Base-by-base conservation (phyloP, 345 rosid genomes). In the Eucalyptus pauciflora region DNA sequence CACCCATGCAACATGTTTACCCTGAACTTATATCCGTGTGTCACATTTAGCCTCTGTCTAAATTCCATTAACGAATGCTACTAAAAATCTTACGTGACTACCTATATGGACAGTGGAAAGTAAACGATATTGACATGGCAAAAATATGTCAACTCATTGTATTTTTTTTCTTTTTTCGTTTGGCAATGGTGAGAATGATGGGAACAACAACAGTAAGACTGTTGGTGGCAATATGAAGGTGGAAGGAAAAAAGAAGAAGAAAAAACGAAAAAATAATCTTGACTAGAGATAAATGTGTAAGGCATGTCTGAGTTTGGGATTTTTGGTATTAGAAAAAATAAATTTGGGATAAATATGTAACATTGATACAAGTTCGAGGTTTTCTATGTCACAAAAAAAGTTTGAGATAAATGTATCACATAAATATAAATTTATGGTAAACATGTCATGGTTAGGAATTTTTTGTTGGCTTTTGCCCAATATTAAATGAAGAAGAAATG, bases 1-100 rank as follows among this genome's bases (percentile, higher is more conserved):
- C 5, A 22, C 27, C 5, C 0, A 22, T 56, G 11, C 4, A 17
- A 0, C 29, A 22, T 1, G 0, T 24, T 56, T 24, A 22, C 3
- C 62, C 0, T 10, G 8, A 56, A 56, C 12, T 56, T 56, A 22
- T 9, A 7, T 0, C 2, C 10, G 10, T 52, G 0, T 18, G 10
- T 52, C 56, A 7, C 10, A 52, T 52, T 52, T 52, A 52, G 4
- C 24, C 0, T 52, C 2, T 7, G 4, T 52, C 56, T 52, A 52
- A n/a, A 52, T 52, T 52, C 4, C 27, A 56, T 24, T 56, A 56
- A 24, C 1, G 12, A 56, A 56, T 56, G 62, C 27, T 1, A 1
- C 62, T 56, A 56, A 56, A 56, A 22, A 56, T 24, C 27, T 56
- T 56, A 24, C 2, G 29, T 56, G 27, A 24, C 6, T 20, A 5